Conservation (phyloP, 1,284 basidiomycete species). For the Austropuccinia psidii region DNA sequence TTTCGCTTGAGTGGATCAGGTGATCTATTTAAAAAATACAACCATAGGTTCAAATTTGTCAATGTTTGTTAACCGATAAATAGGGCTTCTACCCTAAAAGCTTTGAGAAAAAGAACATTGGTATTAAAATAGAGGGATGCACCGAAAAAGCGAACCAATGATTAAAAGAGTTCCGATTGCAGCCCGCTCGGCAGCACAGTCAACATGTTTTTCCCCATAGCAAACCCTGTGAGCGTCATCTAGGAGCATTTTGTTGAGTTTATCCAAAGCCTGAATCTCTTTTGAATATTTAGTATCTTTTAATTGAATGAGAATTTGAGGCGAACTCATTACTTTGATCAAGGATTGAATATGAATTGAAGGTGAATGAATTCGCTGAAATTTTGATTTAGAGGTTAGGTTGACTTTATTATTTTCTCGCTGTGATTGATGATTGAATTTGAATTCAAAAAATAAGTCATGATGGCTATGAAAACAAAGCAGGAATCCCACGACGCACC, state of each 20-base stretch:
- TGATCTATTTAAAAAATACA: no score
- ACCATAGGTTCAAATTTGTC: no score
- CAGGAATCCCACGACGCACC: not conserved
- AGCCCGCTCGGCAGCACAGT: conserved; percentile 80
- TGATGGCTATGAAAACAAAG: not conserved
- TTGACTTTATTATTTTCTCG: conserved; percentile 67
- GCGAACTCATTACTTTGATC: conserved; percentile 77
- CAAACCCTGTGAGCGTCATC: conserved; percentile 91
- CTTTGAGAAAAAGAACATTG: not conserved
- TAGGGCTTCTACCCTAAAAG: no score
- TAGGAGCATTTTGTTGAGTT: conserved; percentile 65
- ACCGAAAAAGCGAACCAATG: conserved; percentile 86
- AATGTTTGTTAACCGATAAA: no score
- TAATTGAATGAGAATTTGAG: conserved; percentile 55
- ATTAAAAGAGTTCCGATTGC: conserved; percentile 92
- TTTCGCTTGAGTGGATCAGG: conserved; percentile 45
- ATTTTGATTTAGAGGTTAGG: conserved; percentile 63
- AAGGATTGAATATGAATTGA: conserved; percentile 94
- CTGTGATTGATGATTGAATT: not conserved
- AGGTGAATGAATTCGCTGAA: conserved; percentile 80
- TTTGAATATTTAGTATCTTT: conserved; percentile 97
- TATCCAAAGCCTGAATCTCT: conserved; percentile 83
- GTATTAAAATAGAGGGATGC: conserved; percentile 12
- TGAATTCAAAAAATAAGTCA: not conserved
- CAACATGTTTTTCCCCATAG: conserved; percentile 94